Percentiles rank a stretch among this genome's conserved stretches.
These are phyloP conservation scores for Groenewaldozyma auringiensis DNA, from an alignment of 1,139 yeast genomes.

Conservation along the genomic window DNA sequence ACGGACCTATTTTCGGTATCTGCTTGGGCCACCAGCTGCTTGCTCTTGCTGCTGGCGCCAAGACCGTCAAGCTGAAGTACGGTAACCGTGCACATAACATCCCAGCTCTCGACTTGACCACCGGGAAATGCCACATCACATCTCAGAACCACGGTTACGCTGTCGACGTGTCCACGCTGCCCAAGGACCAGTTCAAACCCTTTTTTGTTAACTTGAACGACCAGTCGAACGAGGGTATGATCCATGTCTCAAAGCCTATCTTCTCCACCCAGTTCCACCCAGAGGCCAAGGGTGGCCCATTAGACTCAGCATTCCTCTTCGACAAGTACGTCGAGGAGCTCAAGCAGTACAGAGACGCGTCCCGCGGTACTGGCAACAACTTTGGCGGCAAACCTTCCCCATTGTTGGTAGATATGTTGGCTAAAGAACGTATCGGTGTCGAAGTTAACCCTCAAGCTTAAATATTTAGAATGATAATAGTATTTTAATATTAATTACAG, in stretches of 20 bases:
- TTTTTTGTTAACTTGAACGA: conserved; percentile 90
- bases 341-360: conserved; percentile 44
- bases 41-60: conserved; percentile 91
- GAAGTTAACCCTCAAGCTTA: conserved; percentile 29
- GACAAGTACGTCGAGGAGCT: conserved; percentile 80
- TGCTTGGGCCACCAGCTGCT: conserved; percentile 95
- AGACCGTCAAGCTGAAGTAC: conserved; percentile 84
- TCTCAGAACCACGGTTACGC: conserved; percentile 99
- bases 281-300: conserved; percentile 98
- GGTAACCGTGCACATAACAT: conserved; percentile 99
- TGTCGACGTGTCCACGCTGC: conserved; percentile 73
- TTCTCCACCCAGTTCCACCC: conserved; percentile 98
- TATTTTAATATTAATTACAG: conserved; percentile 3
- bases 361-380: conserved; percentile 24
- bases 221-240: conserved; percentile 95
- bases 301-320: conserved; percentile 82
- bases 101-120: conserved; percentile 82
- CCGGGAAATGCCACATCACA: conserved; percentile 93
- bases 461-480: conserved; percentile 1
- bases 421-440: conserved; percentile 71
- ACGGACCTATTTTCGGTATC: conserved; percentile 91
- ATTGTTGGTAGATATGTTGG: conserved; percentile 68
- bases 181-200: conserved; percentile 62
- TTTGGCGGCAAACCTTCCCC: conserved; percentile 38
- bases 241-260: conserved; percentile 74